These are phyloP conservation scores for Dendrostoma leiphaemia DNA, from an alignment of 2,329 filamentous ascomycete species.

Conservation along the genomic window DNA sequence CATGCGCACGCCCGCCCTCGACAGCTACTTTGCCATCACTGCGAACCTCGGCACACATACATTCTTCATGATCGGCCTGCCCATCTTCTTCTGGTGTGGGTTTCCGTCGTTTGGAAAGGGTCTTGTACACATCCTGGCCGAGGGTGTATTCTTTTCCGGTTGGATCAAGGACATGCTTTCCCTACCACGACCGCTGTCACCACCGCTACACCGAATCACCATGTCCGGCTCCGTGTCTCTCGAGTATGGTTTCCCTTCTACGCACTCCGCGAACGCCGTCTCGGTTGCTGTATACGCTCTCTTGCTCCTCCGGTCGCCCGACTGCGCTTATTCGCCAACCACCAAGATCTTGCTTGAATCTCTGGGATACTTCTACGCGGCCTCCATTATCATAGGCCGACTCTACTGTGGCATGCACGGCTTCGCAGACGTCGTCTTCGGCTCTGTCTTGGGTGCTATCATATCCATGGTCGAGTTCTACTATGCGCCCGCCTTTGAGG, in stretches of 20 bases:
- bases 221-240: slow-evolving; percentile 95
- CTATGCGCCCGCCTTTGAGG: slow-evolving; percentile 62
- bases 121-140: slow-evolving; percentile 72
- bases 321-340: slow-evolving; percentile 58
- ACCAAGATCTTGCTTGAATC: slow-evolving; percentile 63
- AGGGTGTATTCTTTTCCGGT: slow-evolving; percentile 82
- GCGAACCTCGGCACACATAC: slow-evolving; percentile 97
- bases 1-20: slow-evolving; percentile 78
- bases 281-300: slow-evolving; percentile 87
- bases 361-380: slow-evolving; percentile 78
- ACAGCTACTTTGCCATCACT: slow-evolving; percentile 95
- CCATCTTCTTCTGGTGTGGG: slow-evolving; percentile 96
- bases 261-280: slow-evolving; percentile 94
- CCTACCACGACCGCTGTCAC: slow-evolving; percentile 85
- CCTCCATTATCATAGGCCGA: slow-evolving; percentile 85
- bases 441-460: slow-evolving; percentile 71
- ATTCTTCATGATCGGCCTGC: slow-evolving; percentile 95
- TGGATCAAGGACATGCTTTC: slow-evolving; percentile 95
- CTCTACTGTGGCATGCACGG: slow-evolving; percentile 99
- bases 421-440: slow-evolving; percentile 85
- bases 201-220: slow-evolving; percentile 88
- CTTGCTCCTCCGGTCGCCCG: slow-evolving; percentile 64
- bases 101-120: slow-evolving; percentile 81
- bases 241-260: slow-evolving; percentile 96
- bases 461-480: slow-evolving; percentile 60